Percentiles rank a stretch among this genome's conserved stretches.
Conservation (phyloP, 129 eudicot genomes). For the Escallonia rubra region DNA sequence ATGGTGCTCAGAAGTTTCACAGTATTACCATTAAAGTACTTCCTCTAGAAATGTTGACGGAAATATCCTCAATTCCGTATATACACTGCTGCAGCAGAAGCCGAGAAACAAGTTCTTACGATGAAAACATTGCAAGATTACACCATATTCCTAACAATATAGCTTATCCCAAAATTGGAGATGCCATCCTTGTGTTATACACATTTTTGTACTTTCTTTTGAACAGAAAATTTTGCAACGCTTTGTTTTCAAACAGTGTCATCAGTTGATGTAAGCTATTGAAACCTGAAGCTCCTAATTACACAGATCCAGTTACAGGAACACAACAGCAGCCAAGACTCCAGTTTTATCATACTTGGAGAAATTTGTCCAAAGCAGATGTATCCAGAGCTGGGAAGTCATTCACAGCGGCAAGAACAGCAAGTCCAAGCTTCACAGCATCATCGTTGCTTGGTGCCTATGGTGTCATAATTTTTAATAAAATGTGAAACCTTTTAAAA, state of each 20-base stretch:
- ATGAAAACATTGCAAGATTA: not conserved
- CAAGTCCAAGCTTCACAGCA: slow-evolving; percentile 70
- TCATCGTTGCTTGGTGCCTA: slow-evolving; percentile 81
- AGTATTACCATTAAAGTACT: too few species aligned
- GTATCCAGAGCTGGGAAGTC: slow-evolving; percentile 82
- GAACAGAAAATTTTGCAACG: not conserved
- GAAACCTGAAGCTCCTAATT: too few species aligned
- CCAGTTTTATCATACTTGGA: slow-evolving; percentile 25
- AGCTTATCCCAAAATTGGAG: not conserved
- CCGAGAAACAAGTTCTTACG: too few species aligned
- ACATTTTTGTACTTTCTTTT: not conserved
- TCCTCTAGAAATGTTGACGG: too few species aligned
- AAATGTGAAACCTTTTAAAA: not conserved
- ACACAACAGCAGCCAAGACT: not conserved
- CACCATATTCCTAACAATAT: not conserved
- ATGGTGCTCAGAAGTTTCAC: too few species aligned
- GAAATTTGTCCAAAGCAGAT: slow-evolving; percentile 63
- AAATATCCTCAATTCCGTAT: too few species aligned
- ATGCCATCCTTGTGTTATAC: not conserved
- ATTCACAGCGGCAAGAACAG: slow-evolving; percentile 56
- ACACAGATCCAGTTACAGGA: too few species aligned
- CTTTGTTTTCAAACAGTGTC: not conserved
- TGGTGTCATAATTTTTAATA: not conserved
- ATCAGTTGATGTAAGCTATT: too few species aligned
- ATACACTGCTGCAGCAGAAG: too few species aligned